phyloP scores from a whole-genome alignment of 2,329 filamentous ascomycete genomes.

The Fusarium verrucosum region DNA sequence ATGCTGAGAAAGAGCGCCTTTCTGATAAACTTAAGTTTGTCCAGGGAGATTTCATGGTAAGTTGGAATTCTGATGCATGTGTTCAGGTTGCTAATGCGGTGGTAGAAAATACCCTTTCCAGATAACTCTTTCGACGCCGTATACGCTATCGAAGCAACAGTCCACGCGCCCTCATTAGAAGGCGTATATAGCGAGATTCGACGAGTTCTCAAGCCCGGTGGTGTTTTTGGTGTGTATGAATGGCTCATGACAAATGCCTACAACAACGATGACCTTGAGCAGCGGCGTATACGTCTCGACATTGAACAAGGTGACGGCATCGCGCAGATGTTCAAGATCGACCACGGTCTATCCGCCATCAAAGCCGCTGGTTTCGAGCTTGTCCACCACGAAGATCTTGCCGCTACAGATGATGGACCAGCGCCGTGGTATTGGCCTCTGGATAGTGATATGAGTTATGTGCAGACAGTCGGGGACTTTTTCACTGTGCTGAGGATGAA shows the following conservation, averaged over 20 bases:
- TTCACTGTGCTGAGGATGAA: slow-evolving; percentile 86
- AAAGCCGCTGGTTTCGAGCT: slow-evolving; percentile 85
- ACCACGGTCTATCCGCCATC: slow-evolving; percentile 83
- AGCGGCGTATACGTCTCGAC: slow-evolving; percentile 88
- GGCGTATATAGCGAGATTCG: slow-evolving; percentile 95
- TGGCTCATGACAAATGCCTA: slow-evolving; percentile 99
- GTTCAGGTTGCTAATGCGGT: slow-evolving; percentile 5
- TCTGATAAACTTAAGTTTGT: slow-evolving; percentile 82
- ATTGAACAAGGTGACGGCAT: slow-evolving; percentile 98
- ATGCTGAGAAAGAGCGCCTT: slow-evolving; percentile 81
- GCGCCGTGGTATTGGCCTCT: slow-evolving; percentile 93
- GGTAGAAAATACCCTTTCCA: slow-evolving; percentile 89
- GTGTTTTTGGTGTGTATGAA: slow-evolving; percentile 96
- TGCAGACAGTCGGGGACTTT: slow-evolving; percentile 76
- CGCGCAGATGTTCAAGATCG: slow-evolving; percentile 92
- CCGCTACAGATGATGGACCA: slow-evolving; percentile 52
- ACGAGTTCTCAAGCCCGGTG: slow-evolving; percentile 96
- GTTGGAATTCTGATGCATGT: neutral
- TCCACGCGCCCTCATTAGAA: slow-evolving; percentile 89
- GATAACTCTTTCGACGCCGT: slow-evolving; percentile 93
- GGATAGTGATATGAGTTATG: slow-evolving; percentile 77
- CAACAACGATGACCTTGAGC: slow-evolving; percentile 85
- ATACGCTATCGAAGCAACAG: slow-evolving; percentile 96
- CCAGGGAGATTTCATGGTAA: slow-evolving; percentile 95
- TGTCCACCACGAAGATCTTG: slow-evolving; percentile 66